Conservation (phyloP, 306 rosid genomes). For the Inga laurina region DNA sequence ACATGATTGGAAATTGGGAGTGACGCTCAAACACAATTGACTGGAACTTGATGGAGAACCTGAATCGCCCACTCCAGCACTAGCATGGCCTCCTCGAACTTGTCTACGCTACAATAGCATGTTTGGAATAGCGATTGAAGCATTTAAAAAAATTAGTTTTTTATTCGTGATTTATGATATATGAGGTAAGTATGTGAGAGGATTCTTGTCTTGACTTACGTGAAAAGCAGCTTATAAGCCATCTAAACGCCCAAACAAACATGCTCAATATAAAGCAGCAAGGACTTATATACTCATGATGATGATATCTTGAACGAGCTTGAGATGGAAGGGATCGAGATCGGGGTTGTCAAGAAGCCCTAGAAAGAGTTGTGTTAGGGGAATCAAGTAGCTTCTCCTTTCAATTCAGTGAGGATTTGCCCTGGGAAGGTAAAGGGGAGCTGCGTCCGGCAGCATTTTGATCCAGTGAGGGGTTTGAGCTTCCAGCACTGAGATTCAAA, state of each 20-base stretch:
- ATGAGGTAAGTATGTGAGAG: too few relatives aligned
- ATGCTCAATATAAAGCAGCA: conserved; percentile 64
- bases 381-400: conserved; percentile 60
- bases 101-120: conserved; percentile 60
- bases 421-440: conserved; percentile 86
- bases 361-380: conserved; percentile 50
- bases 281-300: conserved; percentile 96
- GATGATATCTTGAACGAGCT: conserved; percentile 81
- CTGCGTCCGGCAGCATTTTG: conserved; percentile 44
- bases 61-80: conserved; percentile 86
- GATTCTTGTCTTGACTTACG: too few relatives aligned
- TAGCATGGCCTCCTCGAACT: conserved; percentile 93
- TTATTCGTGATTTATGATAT: too few relatives aligned
- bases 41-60: conserved; percentile 32
- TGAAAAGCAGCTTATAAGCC: too few relatives aligned
- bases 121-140: too few relatives aligned
- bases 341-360: conserved; percentile 85
- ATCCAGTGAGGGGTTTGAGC: conserved; percentile 43
- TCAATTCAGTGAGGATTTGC: conserved; percentile 61
- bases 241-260: too few relatives aligned
- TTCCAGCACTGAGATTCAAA: conserved; percentile 62
- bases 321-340: conserved; percentile 94
- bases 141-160: too few relatives aligned
- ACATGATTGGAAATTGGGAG: too few relatives aligned
- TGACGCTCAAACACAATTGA: too few relatives aligned